Conservation (phyloP, 2,329 filamentous ascomycete genomes). For the Penicillium sp. region DNA sequence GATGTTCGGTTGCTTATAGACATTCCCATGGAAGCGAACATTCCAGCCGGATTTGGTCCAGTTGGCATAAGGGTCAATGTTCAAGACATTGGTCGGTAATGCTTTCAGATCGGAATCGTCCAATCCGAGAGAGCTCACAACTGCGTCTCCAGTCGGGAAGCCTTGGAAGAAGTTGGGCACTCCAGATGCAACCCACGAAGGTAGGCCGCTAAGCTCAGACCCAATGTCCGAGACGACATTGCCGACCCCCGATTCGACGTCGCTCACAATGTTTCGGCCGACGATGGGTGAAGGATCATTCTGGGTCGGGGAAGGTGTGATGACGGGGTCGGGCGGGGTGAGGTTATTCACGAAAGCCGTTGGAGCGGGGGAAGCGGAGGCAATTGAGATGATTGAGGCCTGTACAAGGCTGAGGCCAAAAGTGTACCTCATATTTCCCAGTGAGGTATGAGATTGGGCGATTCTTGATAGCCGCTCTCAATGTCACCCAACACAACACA, state of each 20-base stretch:
- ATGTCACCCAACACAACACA: no score
- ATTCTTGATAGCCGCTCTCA: no score
- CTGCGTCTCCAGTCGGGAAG: constrained; percentile 21
- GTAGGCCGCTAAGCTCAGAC: constrained; percentile 16
- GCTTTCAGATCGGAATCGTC: constrained; percentile 13
- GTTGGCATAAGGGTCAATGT: constrained; percentile 57
- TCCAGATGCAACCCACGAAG: constrained; percentile 23
- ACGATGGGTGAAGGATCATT: constrained; percentile 13
- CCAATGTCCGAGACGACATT: constrained; percentile 12
- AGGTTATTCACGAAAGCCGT: constrained; percentile 12
- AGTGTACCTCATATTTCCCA: constrained; percentile 2
- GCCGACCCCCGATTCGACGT: constrained; percentile 1
- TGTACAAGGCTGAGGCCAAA: constrained; percentile 3
- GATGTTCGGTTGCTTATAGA: constrained; percentile 74
- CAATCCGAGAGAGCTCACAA: constrained; percentile 23
- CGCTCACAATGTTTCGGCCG: constrained; percentile 11
- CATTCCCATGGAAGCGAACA: constrained; percentile 70
- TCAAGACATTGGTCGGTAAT: constrained; percentile 23
- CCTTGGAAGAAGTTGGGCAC: constrained; percentile 24
- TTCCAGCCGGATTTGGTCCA: constrained; percentile 77
- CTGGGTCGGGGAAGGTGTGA: constrained; percentile 16
- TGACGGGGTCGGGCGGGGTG: constrained; percentile 8
- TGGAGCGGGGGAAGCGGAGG: constrained; percentile 11
- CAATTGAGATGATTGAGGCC: constrained; percentile 13
- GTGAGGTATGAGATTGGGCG: not conserved